phyloP scores from a whole-genome alignment of 148 eudicot species.

The Heliosperma pusillum region DNA sequence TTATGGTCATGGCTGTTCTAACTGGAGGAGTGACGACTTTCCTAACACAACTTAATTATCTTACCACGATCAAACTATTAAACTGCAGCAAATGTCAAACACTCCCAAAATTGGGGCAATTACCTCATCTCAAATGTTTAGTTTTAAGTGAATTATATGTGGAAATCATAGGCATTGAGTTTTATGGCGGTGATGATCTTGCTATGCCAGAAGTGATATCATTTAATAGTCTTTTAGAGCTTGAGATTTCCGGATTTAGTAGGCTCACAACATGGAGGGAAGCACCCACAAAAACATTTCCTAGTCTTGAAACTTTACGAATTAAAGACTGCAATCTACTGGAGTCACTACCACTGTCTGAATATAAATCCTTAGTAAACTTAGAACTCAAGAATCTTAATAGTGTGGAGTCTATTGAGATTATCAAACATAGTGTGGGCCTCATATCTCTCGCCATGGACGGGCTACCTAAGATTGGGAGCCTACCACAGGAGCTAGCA shows the following conservation, averaged over 20 bases:
- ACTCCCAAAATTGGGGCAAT: constrained; percentile 13
- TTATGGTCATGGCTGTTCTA: background rate
- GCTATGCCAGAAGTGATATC: too few species aligned
- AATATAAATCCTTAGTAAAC: background rate
- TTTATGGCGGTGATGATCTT: background rate
- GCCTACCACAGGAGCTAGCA: too few species aligned
- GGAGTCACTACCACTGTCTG: background rate
- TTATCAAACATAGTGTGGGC: background rate
- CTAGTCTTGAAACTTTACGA: background rate
- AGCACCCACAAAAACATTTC: background rate
- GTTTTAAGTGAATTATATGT: background rate
- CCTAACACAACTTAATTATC: constrained; percentile 1
- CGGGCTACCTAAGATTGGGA: background rate
- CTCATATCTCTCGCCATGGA: background rate
- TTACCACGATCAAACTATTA: background rate
- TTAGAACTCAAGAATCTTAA: background rate
- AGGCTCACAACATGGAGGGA: background rate
- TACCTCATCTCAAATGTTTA: constrained; percentile 7
- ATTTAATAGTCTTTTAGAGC: background rate
- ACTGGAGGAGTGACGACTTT: too few species aligned
- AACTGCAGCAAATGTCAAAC: constrained; percentile 8
- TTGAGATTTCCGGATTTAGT: background rate
- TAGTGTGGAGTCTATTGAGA: background rate
- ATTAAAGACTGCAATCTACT: background rate
- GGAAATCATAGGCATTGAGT: background rate